Base-by-base conservation (phyloP, 495 filamentous ascomycete species). In the Podospora bellae-mahoneyi region DNA sequence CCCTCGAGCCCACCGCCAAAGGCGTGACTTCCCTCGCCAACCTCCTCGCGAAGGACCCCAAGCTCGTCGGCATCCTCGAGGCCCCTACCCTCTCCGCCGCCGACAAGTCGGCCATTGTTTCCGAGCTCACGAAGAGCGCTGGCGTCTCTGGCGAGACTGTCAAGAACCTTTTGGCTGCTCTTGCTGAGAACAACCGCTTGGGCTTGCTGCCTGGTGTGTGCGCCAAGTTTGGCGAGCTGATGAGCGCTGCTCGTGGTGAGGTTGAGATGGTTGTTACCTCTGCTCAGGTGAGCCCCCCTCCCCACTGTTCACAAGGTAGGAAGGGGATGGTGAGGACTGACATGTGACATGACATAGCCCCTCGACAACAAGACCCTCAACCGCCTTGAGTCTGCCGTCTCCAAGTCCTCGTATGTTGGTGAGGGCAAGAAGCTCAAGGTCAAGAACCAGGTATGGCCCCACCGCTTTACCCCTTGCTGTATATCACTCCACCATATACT, bases 381-480 rank as follows among this genome's bases (percentile, higher is more conserved):
- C 72, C 91, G 94, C 73, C 88, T 99, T 71, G 93, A 98, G 84
- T 84, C 83, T 73, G 92, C 93, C 69, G 89, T 98, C 71, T 74
- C 90, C 78, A 98, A 97, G 87, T 97, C 93, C 57, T 81, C 87
- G 78, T 94, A 90, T 82, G 87, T 92, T 71, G 93, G 92, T 75
- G 87, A 90, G 77, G 94, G 93, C 82, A 93, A 97, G 90, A 97
- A 96, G 85, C 87, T 98, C 80, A 97, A 96, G 88, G 90, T 98
- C 71, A 89, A 93, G 66, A 90, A 96, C 82, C 92, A 91, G 84
- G 92, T 94, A 78, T 72, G 81, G 81, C 39, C 13, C 39, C 39
- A 5, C 39, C 15, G 2, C 13, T 48, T 60, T 20, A 23, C 23
- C 23, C 23, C 1, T 66, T 27, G 61, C 15, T 28, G n/a, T 16